Conservation (phyloP, 805 yeast genomes). For the Candida parachauliodes region DNA sequence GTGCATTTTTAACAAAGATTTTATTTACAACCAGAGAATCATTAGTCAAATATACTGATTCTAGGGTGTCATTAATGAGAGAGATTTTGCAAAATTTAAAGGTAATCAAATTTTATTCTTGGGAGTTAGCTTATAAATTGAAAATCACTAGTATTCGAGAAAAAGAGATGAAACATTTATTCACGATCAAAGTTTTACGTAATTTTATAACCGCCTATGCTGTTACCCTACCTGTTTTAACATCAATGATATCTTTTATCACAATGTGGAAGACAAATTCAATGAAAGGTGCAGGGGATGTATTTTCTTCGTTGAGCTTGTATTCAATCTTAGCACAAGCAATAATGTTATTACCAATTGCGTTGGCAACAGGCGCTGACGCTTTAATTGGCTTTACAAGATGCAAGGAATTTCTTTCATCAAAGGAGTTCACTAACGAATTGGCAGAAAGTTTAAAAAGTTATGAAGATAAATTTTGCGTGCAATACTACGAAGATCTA, state of each 20-base stretch:
- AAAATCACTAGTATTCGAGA: constrained; percentile 33
- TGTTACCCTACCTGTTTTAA: constrained; percentile 39
- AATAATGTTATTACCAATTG: constrained; percentile 40
- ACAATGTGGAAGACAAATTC: constrained; percentile 44
- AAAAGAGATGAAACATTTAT: constrained; percentile 37
- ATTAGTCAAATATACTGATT: constrained; percentile 38
- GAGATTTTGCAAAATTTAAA: constrained; percentile 40
- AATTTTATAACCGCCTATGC: constrained; percentile 43
- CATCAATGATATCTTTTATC: constrained; percentile 44
- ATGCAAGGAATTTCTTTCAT: constrained; percentile 21
- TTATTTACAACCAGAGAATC: constrained; percentile 33
- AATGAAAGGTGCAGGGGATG: constrained; percentile 32
- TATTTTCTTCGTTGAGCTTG: constrained; percentile 41
- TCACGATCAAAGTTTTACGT: constrained; percentile 40
- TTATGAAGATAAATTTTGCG: constrained; percentile 8
- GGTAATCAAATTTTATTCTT: constrained; percentile 43
- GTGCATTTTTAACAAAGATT: constrained; percentile 32
- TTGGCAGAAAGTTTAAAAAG: constrained; percentile 11
- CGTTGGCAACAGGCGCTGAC: constrained; percentile 44
- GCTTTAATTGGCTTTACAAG: constrained; percentile 38
- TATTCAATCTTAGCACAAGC: constrained; percentile 43
- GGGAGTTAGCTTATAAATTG: constrained; percentile 42
- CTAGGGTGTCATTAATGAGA: constrained; percentile 39
- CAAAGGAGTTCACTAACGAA: constrained; percentile 20
- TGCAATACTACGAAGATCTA: constrained; percentile 1